These are phyloP conservation scores for Cordyceps fumosorosea DNA, from an alignment of 2,329 filamentous ascomycete genomes.

Conservation along the genomic window DNA sequence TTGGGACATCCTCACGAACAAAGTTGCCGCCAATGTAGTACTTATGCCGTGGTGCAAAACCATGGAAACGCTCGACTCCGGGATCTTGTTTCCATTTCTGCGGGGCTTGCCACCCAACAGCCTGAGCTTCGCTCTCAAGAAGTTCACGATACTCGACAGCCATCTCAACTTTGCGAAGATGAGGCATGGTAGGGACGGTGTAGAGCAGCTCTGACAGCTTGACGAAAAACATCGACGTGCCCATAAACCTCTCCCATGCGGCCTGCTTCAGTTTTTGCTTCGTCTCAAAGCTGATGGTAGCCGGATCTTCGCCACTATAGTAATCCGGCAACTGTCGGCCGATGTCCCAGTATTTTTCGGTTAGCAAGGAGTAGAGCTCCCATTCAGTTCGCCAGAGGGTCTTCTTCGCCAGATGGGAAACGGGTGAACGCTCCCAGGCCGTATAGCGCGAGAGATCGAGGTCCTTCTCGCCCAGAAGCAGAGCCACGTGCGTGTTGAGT, in stretches of 20 bases:
- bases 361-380: conserved; percentile 48
- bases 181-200: conserved; percentile 49
- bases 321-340: conserved; percentile 46
- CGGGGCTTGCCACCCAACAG: conserved; percentile 33
- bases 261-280: conserved; percentile 42
- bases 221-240: conserved; percentile 60
- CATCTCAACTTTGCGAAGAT: conserved; percentile 50
- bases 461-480: conserved; percentile 60
- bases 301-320: conserved; percentile 42
- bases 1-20: conserved; percentile 44
- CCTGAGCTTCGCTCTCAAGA: conserved; percentile 42
- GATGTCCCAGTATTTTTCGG: conserved; percentile 43
- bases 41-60: conserved; percentile 50
- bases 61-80: conserved; percentile 42
- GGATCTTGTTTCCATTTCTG: conserved; percentile 56
- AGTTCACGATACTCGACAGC: conserved; percentile 55
- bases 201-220: conserved; percentile 55
- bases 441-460: conserved; percentile 53
- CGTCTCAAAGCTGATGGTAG: conserved; percentile 34
- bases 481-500: conserved; percentile 56
- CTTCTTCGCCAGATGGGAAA: conserved; percentile 47
- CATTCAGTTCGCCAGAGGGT: conserved; percentile 55
- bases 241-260: conserved; percentile 47
- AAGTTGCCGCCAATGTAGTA: conserved; percentile 52
- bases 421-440: conserved; percentile 50